A percentile compares a stretch with the other conserved stretches of the same genome.
Evolutionary conservation across 352 stramenopile genomes (phyloP).

Genomic region (Phytophthora sp.): DNA sequence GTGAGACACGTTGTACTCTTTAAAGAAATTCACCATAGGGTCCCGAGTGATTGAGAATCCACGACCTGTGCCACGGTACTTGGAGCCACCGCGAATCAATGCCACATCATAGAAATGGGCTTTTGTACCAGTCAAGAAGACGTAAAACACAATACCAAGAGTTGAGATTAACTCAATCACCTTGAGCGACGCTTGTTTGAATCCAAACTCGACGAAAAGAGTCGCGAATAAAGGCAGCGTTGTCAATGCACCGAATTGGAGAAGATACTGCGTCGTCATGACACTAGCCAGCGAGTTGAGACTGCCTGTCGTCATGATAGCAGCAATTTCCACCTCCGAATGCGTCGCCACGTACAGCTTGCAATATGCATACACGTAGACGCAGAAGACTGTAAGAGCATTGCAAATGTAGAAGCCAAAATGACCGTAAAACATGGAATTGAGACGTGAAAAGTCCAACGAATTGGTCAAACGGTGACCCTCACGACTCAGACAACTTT

Average conservation of each 20-base stretch:
- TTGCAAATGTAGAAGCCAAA: conserved; percentile 92
- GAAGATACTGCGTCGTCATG: conserved; percentile 88
- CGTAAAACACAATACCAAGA: conserved; percentile 87
- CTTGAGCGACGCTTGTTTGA: conserved; percentile 75
- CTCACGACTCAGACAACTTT: conserved; percentile 84
- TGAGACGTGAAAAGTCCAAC: conserved; percentile 87
- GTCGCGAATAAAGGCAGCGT: conserved; percentile 83
- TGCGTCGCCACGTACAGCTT: conserved; percentile 86
- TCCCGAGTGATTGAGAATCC: conserved; percentile 88
- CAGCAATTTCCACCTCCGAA: conserved; percentile 59
- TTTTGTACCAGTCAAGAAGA: conserved; percentile 88
- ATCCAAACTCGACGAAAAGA: conserved; percentile 81
- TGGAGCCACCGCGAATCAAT: conserved; percentile 82
- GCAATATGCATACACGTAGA: conserved; percentile 87
- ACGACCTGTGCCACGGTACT: conserved; percentile 87
- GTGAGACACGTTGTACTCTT: conserved; percentile 88
- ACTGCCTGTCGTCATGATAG: conserved; percentile 65
- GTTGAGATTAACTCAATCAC: conserved; percentile 80
- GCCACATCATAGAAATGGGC: conserved; percentile 89
- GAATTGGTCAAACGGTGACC: conserved; percentile 77
- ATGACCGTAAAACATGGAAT: conserved; percentile 90
- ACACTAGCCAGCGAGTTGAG: conserved; percentile 74
- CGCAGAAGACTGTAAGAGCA: conserved; percentile 83
- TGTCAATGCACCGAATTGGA: conserved; percentile 88
- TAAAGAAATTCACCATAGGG: conserved; percentile 90